Conservation (phyloP, 805 yeast genomes). For the Hagleromyces aurorensis region DNA sequence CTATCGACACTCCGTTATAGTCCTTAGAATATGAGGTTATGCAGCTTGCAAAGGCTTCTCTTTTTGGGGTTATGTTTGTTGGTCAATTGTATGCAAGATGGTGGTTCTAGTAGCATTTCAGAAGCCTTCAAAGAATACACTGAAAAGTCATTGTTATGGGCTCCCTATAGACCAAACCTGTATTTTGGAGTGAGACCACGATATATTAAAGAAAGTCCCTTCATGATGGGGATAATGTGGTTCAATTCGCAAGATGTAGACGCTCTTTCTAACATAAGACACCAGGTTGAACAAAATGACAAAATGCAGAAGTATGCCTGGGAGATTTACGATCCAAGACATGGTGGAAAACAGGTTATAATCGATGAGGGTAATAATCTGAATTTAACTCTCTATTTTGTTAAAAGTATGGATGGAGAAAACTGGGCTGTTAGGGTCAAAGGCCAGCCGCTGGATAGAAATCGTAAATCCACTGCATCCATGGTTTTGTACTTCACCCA, state of each 20-base stretch:
- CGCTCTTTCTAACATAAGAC: conserved; percentile 55
- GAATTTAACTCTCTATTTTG: conserved; percentile 61
- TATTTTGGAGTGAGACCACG: conserved; percentile 84
- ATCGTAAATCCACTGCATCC: conserved; percentile 45
- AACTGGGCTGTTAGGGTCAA: conserved; percentile 76
- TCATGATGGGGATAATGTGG: conserved; percentile 84
- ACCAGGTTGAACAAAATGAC: conserved; percentile 67
- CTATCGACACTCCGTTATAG: no score
- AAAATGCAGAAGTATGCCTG: conserved; percentile 71
- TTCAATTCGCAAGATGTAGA: conserved; percentile 52
- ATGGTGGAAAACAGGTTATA: conserved; percentile 76
- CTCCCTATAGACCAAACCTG: conserved; percentile 81
- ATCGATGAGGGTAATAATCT: conserved; percentile 58
- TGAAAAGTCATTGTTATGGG: conserved; percentile 67
- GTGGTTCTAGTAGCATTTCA: not conserved
- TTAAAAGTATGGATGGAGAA: conserved; percentile 58
- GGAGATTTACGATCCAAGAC: conserved; percentile 79
- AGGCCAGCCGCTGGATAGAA: conserved; percentile 52
- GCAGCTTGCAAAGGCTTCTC: no score
- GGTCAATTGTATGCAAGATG: no score
- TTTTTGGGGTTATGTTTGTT: no score
- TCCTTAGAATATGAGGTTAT: no score
- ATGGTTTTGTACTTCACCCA: conserved; percentile 73
- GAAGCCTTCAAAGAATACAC: conserved; percentile 30
- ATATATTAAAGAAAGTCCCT: conserved; percentile 41